Evolutionary conservation across 2,329 filamentous ascomycete genomes (phyloP).

Genomic region (Penicillium sp.): DNA sequence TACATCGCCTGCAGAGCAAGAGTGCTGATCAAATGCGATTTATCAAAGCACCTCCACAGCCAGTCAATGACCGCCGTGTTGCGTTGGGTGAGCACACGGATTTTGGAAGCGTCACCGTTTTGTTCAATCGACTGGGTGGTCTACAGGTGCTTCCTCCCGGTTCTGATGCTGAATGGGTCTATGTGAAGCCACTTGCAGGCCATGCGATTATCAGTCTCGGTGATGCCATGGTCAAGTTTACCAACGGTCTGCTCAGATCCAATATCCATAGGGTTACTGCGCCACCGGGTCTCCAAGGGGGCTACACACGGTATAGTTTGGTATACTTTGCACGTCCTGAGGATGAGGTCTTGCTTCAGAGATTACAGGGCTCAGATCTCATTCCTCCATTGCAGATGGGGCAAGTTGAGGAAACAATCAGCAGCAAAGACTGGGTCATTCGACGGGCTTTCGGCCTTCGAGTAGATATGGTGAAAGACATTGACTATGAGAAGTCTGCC

Average conservation of each 20-base stretch:
- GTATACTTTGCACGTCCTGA: constrained; percentile 52
- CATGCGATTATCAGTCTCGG: constrained; percentile 43
- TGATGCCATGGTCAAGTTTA: constrained; percentile 42
- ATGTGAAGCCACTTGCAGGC: constrained; percentile 47
- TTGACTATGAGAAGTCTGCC: constrained; percentile 29
- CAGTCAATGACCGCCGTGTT: constrained; percentile 36
- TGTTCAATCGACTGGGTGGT: constrained; percentile 53
- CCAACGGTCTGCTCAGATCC: constrained; percentile 35
- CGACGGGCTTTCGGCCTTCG: constrained; percentile 34
- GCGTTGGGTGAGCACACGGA: constrained; percentile 52
- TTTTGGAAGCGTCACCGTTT: constrained; percentile 51
- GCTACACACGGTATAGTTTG: constrained; percentile 45
- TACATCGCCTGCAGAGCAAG: constrained; percentile 41
- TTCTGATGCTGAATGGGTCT: constrained; percentile 43
- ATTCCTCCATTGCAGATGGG: constrained; percentile 30
- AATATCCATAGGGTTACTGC: constrained; percentile 47
- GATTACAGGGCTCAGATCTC: constrained; percentile 30
- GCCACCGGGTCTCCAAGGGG: constrained; percentile 44
- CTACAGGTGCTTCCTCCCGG: constrained; percentile 48
- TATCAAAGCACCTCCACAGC: constrained; percentile 46
- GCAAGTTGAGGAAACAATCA: constrained; percentile 32
- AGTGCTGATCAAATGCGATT: constrained; percentile 53
- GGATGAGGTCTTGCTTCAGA: constrained; percentile 42
- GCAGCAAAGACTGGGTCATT: constrained; percentile 41
- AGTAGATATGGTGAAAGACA: constrained; percentile 20